Evolutionary conservation across 805 yeast species (phyloP).

Genomic region (Henningerozyma blattae): DNA sequence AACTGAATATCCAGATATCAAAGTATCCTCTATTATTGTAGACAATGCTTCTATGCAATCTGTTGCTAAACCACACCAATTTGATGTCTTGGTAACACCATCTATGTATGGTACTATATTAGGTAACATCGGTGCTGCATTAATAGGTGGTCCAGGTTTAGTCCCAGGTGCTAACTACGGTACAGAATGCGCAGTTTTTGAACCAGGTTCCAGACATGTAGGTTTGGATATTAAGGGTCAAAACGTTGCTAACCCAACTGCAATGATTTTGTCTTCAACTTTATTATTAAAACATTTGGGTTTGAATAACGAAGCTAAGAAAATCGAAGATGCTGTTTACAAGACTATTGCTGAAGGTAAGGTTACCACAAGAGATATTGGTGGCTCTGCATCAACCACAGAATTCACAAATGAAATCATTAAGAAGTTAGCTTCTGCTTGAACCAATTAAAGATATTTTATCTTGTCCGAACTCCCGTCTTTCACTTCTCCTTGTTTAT

Average conservation of each 20-base stretch:
- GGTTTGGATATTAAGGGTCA: constrained; percentile 93
- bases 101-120: constrained; percentile 95
- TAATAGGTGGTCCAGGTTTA: constrained; percentile 95
- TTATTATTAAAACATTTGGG: constrained; percentile 95
- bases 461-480: too few species aligned
- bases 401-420: constrained; percentile 91
- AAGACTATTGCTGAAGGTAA: constrained; percentile 83
- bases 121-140: constrained; percentile 93
- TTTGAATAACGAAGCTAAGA: constrained; percentile 71
- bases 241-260: constrained; percentile 96
- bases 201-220: constrained; percentile 99
- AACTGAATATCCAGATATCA: constrained; percentile 73
- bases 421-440: constrained; percentile 36
- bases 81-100: constrained; percentile 95
- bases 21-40: constrained; percentile 86
- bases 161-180: constrained; percentile 99
- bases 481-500: too few species aligned
- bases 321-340: constrained; percentile 80
- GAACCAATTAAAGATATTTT: too few species aligned
- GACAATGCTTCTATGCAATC: constrained; percentile 99
- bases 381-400: constrained; percentile 80
- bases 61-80: constrained; percentile 95
- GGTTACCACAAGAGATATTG: constrained; percentile 77
- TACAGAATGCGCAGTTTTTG: constrained; percentile 94
- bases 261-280: constrained; percentile 84